Evolutionary conservation across 768 basidiomycete species (phyloP).

Genomic region (Xanthoconium purpureum): DNA sequence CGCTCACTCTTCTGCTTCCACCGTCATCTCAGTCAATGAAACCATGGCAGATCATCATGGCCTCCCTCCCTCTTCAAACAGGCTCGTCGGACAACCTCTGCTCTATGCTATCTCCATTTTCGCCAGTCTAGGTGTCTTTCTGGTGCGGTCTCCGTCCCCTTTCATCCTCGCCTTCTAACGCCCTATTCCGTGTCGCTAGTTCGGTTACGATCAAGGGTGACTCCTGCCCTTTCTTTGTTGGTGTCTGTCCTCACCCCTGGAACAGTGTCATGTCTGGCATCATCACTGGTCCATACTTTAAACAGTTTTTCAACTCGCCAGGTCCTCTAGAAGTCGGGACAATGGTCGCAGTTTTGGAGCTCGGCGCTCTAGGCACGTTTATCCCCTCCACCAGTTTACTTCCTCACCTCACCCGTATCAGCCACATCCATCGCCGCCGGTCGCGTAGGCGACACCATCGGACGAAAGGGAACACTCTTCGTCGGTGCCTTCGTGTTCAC

Average conservation of each 20-base stretch:
- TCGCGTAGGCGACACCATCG: conserved; percentile 80
- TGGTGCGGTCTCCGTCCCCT: conserved; percentile 46
- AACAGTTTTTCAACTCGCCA: conserved; percentile 78
- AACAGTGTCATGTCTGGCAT: conserved; percentile 85
- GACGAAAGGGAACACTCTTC: conserved; percentile 81
- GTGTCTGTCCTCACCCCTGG: conserved; percentile 2
- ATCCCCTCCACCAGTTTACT: not conserved
- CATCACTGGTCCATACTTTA: conserved; percentile 84
- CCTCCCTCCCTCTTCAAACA: conserved; percentile 34
- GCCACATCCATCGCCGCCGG: conserved; percentile 90
- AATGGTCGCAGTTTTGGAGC: conserved; percentile 93
- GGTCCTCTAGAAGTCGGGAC: conserved; percentile 76
- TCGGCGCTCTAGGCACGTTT: conserved; percentile 81
- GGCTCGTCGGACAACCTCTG: conserved; percentile 74
- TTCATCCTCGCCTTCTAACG: not conserved
- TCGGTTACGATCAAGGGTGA: conserved; percentile 87
- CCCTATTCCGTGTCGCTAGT: conserved; percentile 38
- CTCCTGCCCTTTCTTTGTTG: conserved; percentile 4
- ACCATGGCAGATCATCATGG: conserved; percentile 48
- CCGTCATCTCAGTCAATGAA: conserved; percentile 39
- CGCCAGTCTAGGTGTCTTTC: conserved; percentile 80
- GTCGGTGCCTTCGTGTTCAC: conserved; percentile 82
- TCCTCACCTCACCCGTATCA: conserved; percentile 27
- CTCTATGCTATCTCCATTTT: conserved; percentile 80
- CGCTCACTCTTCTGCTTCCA: conserved; percentile 16